A percentile compares a stretch with the other conserved stretches of the same genome.
These are phyloP conservation scores for Colletotrichum sansevieriae DNA, from an alignment of 2,329 filamentous ascomycete species.

Conservation along the genomic window DNA sequence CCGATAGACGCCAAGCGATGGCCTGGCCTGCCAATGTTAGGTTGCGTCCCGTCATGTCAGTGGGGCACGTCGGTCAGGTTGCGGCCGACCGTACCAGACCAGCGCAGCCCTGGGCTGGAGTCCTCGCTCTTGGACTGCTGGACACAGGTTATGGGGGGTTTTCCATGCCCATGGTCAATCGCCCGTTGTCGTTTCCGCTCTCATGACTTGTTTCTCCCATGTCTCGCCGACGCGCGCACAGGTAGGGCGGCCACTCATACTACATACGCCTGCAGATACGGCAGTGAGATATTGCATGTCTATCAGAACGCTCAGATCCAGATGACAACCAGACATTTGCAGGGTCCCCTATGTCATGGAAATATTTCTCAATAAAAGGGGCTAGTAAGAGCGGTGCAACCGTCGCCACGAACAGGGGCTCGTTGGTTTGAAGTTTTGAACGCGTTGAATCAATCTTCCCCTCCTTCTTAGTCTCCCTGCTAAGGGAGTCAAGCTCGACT, in stretches of 20 bases:
- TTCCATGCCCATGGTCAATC: constrained; percentile 18
- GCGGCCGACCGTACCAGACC: constrained; percentile 36
- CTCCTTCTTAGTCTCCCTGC: constrained; percentile 2
- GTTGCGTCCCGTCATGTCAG: constrained; percentile 34
- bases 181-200: constrained; percentile 17
- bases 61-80: constrained; percentile 35
- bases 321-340: neutral
- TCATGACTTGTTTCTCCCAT: constrained; percentile 23
- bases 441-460: constrained; percentile 9
- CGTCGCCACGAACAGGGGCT: constrained; percentile 34
- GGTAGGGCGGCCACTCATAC: neutral
- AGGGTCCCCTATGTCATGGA: constrained; percentile 11
- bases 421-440: neutral
- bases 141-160: constrained; percentile 3
- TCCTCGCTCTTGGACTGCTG: constrained; percentile 4
- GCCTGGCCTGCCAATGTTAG: constrained; percentile 28
- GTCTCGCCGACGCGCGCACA: neutral
- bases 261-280: constrained; percentile 4
- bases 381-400: constrained; percentile 41
- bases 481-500: neutral
- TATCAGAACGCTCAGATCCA: constrained; percentile 7
- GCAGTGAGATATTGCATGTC: constrained; percentile 19
- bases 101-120: constrained; percentile 21
- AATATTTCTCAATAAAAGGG: constrained; percentile 7
- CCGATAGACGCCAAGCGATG: constrained; percentile 26